Percentiles rank a stretch among this genome's conserved stretches.
phyloP scores from a whole-genome alignment of 1,139 yeast species.

The Zygoascus hellenicus region DNA sequence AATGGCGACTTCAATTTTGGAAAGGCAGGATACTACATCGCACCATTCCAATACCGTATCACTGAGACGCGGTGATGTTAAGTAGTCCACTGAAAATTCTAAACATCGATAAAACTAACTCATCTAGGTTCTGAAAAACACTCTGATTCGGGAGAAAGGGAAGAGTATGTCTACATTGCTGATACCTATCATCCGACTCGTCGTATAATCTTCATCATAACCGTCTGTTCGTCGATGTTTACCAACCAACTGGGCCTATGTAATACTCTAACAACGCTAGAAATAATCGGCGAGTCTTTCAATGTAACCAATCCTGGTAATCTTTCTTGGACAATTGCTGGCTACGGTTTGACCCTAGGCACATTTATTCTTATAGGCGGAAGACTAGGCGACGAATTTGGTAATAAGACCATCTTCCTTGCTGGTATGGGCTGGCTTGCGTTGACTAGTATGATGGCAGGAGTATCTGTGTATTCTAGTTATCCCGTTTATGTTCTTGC shows the following conservation, averaged over 20 bases:
- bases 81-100: too few species aligned
- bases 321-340: slow-evolving; percentile 5
- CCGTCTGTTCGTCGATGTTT: slow-evolving; percentile 1
- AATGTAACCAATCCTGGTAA: not conserved
- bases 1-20: too few species aligned
- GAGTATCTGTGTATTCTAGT: slow-evolving; percentile 3
- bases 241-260: slow-evolving; percentile 4
- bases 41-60: too few species aligned
- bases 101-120: not conserved
- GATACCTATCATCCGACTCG: not conserved
- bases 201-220: not conserved
- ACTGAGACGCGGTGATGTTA: too few species aligned
- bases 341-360: slow-evolving; percentile 5
- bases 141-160: not conserved
- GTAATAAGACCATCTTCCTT: not conserved
- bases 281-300: slow-evolving; percentile 2
- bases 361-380: slow-evolving; percentile 5
- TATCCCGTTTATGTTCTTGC: slow-evolving; percentile 4
- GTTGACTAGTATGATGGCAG: slow-evolving; percentile 4
- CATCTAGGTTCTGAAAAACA: not conserved
- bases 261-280: slow-evolving; percentile 1
- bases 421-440: slow-evolving; percentile 5
- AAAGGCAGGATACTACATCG: too few species aligned
- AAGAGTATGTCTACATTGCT: not conserved
- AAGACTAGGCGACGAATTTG: slow-evolving; percentile 4